These are phyloP conservation scores for Sugiyamaella boreocaroliniensis DNA, from an alignment of 805 yeast genomes.

Conservation along the genomic window DNA sequence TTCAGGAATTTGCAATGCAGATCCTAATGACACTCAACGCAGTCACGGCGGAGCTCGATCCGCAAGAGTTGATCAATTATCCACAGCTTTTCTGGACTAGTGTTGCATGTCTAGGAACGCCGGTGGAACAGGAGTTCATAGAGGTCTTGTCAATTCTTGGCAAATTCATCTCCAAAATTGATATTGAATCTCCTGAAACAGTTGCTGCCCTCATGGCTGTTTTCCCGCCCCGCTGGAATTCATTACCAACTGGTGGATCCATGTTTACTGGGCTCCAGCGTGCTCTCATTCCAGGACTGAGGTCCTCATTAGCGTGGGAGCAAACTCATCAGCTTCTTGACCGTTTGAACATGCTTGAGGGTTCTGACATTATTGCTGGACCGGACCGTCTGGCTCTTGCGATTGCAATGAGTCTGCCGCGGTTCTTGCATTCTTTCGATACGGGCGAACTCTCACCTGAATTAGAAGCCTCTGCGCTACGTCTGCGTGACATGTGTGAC, in stretches of 20 bases:
- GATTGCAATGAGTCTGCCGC: constrained; percentile 70
- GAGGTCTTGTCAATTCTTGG: constrained; percentile 78
- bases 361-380: constrained; percentile 67
- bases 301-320: constrained; percentile 76
- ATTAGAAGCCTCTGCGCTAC: constrained; percentile 45
- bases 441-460: constrained; percentile 45
- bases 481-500: constrained; percentile 57
- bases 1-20: constrained; percentile 96
- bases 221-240: constrained; percentile 95
- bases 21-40: constrained; percentile 94
- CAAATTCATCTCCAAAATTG: constrained; percentile 80
- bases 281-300: constrained; percentile 69
- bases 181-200: constrained; percentile 76
- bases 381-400: constrained; percentile 65
- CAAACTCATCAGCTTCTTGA: constrained; percentile 69
- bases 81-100: constrained; percentile 96
- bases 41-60: constrained; percentile 74
- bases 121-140: constrained; percentile 88
- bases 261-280: constrained; percentile 57
- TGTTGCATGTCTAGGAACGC: constrained; percentile 82
- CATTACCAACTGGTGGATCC: constrained; percentile 27
- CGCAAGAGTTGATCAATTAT: constrained; percentile 71
- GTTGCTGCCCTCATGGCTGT: constrained; percentile 75
- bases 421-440: constrained; percentile 77
- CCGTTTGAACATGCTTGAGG: constrained; percentile 56